These are phyloP conservation scores for Penicillium sp. DNA, from an alignment of 2,329 filamentous ascomycete genomes.

Conservation along the genomic window DNA sequence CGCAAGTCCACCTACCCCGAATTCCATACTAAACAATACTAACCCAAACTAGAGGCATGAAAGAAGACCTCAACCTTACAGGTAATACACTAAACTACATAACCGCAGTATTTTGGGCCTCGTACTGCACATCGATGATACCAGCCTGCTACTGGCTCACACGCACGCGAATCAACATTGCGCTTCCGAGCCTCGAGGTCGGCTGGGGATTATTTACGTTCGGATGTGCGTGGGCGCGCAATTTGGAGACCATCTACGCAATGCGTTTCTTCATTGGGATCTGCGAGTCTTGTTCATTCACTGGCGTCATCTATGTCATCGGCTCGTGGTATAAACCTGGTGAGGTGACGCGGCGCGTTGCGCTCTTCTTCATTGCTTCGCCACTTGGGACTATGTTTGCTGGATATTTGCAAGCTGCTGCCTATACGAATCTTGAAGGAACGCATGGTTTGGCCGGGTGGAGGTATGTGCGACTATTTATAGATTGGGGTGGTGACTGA, in stretches of 20 bases:
- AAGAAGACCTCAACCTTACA: conserved; percentile 25
- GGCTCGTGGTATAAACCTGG: conserved; percentile 17
- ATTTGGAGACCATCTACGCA: neutral
- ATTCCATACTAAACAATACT: neutral
- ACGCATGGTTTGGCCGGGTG: conserved; percentile 8
- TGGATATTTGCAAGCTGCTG: conserved; percentile 18
- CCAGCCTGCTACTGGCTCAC: conserved; percentile 45
- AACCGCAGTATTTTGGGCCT: conserved; percentile 34
- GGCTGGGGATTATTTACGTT: conserved; percentile 29
- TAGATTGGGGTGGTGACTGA: neutral
- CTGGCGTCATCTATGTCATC: conserved; percentile 28
- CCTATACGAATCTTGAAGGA: conserved; percentile 19
- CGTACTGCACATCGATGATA: conserved; percentile 46
- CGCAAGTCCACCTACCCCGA: conserved; percentile 1
- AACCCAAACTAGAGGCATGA: conserved; percentile 20
- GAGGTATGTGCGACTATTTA: conserved; percentile 1
- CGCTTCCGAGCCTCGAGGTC: conserved; percentile 21
- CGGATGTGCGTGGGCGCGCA: conserved; percentile 22
- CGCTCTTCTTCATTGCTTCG: conserved; percentile 19
- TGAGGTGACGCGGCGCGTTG: conserved; percentile 16
- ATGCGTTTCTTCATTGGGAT: conserved; percentile 1
- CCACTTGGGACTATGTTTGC: conserved; percentile 20
- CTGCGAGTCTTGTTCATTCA: conserved; percentile 31
- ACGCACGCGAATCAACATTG: conserved; percentile 24
- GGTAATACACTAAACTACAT: conserved; percentile 34